Conservation (phyloP, 1,284 basidiomycete species). For the Cryptococcus neoformans region DNA sequence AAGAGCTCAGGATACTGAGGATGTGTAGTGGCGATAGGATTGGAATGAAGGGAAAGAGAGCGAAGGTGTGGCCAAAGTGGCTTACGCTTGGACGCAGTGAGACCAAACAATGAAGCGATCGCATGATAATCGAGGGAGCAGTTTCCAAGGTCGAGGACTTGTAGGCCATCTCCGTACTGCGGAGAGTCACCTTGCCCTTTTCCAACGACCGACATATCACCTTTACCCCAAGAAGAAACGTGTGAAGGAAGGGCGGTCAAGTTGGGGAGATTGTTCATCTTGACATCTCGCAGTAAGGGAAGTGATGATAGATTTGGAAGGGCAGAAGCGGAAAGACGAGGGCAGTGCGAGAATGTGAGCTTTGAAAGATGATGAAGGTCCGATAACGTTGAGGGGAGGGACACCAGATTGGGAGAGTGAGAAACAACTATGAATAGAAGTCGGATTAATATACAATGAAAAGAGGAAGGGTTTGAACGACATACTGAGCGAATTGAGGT, state of each 20-base stretch:
- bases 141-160: conserved; percentile 44
- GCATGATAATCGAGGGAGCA: conserved; percentile 34
- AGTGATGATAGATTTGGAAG: conserved; percentile 39
- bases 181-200: conserved; percentile 5
- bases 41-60: conserved; percentile 38
- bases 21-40: conserved; percentile 33
- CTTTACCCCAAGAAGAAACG: conserved; percentile 39
- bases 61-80: conserved; percentile 28
- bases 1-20: conserved; percentile 33
- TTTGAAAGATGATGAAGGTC: conserved; percentile 36
- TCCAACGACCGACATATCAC: conserved; percentile 23
- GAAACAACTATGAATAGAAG: conserved; percentile 32
- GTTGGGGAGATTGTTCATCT: conserved; percentile 43
- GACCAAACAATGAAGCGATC: conserved; percentile 21
- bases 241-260: conserved; percentile 34
- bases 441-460: background rate
- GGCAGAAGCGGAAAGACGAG: conserved; percentile 24
- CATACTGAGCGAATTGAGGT: conserved; percentile 46
- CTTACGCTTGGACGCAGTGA: conserved; percentile 3
- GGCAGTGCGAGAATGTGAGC: conserved; percentile 45
- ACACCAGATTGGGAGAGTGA: conserved; percentile 38
- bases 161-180: conserved; percentile 35
- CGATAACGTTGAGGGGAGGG: conserved; percentile 25
- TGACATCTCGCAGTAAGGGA: conserved; percentile 43
- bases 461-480: background rate